phyloP scores from a whole-genome alignment of 306 rosid species.

The Fragaria iinumae region DNA sequence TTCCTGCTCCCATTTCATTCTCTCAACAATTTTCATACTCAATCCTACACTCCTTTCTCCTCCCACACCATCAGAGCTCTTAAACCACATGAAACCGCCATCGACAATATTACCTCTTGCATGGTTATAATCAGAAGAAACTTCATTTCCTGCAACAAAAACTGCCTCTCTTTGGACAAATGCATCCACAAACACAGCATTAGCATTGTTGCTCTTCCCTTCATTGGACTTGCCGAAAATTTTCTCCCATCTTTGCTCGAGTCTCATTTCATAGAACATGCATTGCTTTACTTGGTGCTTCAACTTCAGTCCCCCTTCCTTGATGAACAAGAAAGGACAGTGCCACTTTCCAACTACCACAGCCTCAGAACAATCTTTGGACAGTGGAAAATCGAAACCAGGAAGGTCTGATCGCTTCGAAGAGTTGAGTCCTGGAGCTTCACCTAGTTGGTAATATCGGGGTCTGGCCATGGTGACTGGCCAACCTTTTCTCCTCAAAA shows the following conservation, averaged over 20 bases:
- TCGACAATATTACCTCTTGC: neutral
- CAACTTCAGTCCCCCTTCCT: constrained; percentile 51
- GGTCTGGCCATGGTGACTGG: constrained; percentile 24
- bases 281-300: constrained; percentile 38
- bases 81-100: constrained; percentile 44
- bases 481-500: constrained; percentile 48
- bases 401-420: constrained; percentile 42
- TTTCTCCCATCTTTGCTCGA: constrained; percentile 68
- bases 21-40: constrained; percentile 48
- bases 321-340: constrained; percentile 59
- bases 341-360: constrained; percentile 71
- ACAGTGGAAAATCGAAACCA: constrained; percentile 26
- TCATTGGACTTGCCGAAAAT: constrained; percentile 30
- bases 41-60: constrained; percentile 44
- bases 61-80: constrained; percentile 29
- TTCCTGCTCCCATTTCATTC: constrained; percentile 50
- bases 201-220: neutral
- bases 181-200: constrained; percentile 38
- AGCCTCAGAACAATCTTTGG: constrained; percentile 17
- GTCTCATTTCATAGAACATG: constrained; percentile 30
- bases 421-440: constrained; percentile 51
- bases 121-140: constrained; percentile 16
- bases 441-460: constrained; percentile 27
- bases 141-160: constrained; percentile 37
- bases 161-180: constrained; percentile 44